Conservation (phyloP, 306 rosid species). For the Medicago lupulina region DNA sequence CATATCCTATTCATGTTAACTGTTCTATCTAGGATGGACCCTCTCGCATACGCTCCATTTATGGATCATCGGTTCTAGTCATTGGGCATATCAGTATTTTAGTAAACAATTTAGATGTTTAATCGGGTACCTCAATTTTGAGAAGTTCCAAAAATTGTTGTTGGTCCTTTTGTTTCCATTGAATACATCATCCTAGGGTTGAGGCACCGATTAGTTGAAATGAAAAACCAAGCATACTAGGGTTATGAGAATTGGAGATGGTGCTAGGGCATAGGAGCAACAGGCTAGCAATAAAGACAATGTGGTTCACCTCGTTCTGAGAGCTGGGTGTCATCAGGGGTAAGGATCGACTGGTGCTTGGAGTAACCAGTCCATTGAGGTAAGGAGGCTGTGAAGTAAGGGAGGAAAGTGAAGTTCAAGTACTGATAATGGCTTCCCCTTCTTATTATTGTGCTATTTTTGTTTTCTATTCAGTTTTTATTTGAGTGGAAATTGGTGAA, state of each 20-base stretch:
- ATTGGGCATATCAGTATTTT: neutral
- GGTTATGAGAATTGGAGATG: neutral
- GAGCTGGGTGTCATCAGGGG: neutral
- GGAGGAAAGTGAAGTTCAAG: neutral
- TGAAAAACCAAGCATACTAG: neutral
- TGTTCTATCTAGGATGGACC: neutral
- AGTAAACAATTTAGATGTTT: neutral
- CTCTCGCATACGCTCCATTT: neutral
- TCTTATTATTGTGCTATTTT: no score
- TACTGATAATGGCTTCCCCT: no score
- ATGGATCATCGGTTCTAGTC: neutral
- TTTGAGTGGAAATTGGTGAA: no score
- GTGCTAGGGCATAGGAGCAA: neutral
- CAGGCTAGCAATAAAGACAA: neutral
- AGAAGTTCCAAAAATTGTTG: neutral
- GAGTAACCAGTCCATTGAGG: neutral
- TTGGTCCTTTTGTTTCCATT: neutral
- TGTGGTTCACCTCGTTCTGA: neutral
- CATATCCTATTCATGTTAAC: neutral
- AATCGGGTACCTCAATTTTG: neutral
- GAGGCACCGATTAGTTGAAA: neutral
- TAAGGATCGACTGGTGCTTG: neutral
- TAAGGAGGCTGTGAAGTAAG: neutral
- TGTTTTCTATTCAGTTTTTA: no score
- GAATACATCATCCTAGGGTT: neutral